Evolutionary conservation across 306 rosid species (phyloP), one percentile per base, ranked within the genome.

Genomic region (Prunus mira): DNA sequence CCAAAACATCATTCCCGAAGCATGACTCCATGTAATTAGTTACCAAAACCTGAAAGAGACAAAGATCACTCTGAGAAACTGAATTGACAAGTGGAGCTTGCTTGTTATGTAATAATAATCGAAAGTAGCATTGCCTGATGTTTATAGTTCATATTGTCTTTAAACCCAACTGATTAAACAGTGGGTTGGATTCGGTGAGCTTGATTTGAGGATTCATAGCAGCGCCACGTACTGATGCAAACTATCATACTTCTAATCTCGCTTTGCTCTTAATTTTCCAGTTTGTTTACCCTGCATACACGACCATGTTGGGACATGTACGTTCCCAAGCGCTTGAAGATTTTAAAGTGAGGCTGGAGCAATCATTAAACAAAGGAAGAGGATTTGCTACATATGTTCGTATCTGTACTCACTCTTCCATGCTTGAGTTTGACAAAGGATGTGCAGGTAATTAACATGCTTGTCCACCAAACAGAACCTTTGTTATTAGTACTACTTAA

Each of bases 221-320:
- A 24, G 17, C 8, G 38, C 38, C 38, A 32, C 38, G 38, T 14
- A 12, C 12, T 24, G 30, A 60, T 60, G 65, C 3, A 2, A 12
- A 8, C 56, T 12, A 20, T 28, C 32, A 13, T 58, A 13, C 12
- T 12, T 22, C 14, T 64, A 63, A 57, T 54, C 15, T 63, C 17
- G 5, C 18, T 57, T 65, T 45, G 24, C 2, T 50, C 24, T 84
- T 83, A 71, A 74, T 74, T 84, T 77, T 82, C 52, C 93, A 93
- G 98, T 65, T 82, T 69, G 89, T 93, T 74, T 73, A 87, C 81
- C 92, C 96, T 81, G 85, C 90, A 24, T 93, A 87, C 80, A 75
- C 82, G 52, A 71, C 87, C 67, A 61, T 89, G 88, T 54, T 94
- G 46, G 97, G 96, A 57, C 97, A 87, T 79, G 79, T 94, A 43